Evolutionary conservation across 495 filamentous ascomycete genomes (phyloP).

Genomic region (Jackrogersella multiformis): DNA sequence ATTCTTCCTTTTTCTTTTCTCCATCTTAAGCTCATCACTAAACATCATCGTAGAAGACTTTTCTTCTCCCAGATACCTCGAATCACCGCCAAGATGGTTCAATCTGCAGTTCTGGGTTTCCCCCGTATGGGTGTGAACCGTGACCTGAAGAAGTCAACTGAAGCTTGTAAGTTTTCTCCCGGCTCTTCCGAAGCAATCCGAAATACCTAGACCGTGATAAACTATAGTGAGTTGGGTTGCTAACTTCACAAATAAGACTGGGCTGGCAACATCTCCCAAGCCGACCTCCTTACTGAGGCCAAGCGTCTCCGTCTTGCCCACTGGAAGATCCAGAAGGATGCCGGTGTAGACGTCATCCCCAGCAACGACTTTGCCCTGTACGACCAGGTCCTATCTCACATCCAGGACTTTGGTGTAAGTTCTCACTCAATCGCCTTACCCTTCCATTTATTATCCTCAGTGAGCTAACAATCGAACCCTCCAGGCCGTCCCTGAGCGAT

Average conservation of each 20-base stretch:
- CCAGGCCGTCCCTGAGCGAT: conserved; percentile 87
- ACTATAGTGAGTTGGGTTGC: not conserved
- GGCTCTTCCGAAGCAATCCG: not conserved
- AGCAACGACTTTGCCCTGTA: conserved; percentile 99
- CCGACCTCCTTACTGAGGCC: conserved; percentile 88
- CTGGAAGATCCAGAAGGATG: conserved; percentile 99
- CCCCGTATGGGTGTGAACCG: conserved; percentile 96
- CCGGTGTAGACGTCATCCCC: conserved; percentile 95
- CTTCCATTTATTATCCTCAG: not conserved
- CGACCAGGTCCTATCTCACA: conserved; percentile 98
- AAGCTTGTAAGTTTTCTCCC: conserved; percentile 65
- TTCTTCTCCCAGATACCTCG: conserved; percentile 35
- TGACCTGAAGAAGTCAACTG: conserved; percentile 99
- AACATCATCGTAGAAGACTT: conserved; percentile 32
- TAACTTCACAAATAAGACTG: conserved; percentile 67
- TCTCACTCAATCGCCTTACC: not conserved
- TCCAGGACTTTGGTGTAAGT: conserved; percentile 95
- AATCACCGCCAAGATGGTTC: conserved; percentile 73
- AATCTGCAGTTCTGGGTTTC: conserved; percentile 80
- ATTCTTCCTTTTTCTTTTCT: too few relatives aligned
- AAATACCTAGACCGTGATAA: not conserved
- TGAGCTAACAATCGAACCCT: conserved; percentile 25
- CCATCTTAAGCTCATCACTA: too few relatives aligned
- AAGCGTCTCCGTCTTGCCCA: conserved; percentile 95
- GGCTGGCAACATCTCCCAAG: conserved; percentile 89